phyloP scores from a whole-genome alignment of 352 stramenopile genomes.

The Globisporangium okanoganense region DNA sequence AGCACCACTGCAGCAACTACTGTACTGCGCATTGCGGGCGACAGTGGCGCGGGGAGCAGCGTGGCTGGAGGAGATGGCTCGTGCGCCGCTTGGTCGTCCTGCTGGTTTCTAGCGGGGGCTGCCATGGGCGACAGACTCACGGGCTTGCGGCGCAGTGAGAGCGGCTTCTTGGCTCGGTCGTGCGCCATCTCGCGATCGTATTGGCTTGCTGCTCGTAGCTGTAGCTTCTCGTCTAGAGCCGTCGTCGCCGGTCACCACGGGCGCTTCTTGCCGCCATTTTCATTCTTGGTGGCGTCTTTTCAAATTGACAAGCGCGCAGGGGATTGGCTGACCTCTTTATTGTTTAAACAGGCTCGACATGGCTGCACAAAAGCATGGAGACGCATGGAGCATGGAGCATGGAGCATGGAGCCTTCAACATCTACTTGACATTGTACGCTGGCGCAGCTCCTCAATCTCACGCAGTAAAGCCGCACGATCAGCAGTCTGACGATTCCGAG shows the following conservation, averaged over 20 bases:
- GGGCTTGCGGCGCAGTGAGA: background rate
- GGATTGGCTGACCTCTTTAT: background rate
- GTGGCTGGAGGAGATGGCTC: background rate
- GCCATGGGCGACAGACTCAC: conserved; percentile 2
- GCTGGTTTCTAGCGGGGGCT: background rate
- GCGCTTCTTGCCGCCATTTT: conserved; percentile 5
- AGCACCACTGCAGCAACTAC: background rate
- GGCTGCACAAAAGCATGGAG: too few species aligned
- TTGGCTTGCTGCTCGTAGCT: background rate
- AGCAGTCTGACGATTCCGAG: too few species aligned
- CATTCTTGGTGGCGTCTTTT: conserved; percentile 4
- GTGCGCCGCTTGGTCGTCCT: conserved; percentile 5
- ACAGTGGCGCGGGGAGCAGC: background rate
- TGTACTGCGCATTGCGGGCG: background rate
- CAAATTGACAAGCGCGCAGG: background rate
- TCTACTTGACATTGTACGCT: too few species aligned
- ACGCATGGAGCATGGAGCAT: too few species aligned
- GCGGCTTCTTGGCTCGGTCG: background rate
- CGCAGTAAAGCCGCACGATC: too few species aligned
- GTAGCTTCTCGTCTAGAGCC: background rate
- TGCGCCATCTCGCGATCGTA: background rate
- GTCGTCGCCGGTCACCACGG: background rate
- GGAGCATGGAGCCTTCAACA: too few species aligned
- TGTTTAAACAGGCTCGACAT: background rate
- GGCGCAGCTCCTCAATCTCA: too few species aligned